These are phyloP conservation scores for Fusarium caatingaense DNA, from an alignment of 2,329 filamentous ascomycete genomes.

Conservation along the genomic window DNA sequence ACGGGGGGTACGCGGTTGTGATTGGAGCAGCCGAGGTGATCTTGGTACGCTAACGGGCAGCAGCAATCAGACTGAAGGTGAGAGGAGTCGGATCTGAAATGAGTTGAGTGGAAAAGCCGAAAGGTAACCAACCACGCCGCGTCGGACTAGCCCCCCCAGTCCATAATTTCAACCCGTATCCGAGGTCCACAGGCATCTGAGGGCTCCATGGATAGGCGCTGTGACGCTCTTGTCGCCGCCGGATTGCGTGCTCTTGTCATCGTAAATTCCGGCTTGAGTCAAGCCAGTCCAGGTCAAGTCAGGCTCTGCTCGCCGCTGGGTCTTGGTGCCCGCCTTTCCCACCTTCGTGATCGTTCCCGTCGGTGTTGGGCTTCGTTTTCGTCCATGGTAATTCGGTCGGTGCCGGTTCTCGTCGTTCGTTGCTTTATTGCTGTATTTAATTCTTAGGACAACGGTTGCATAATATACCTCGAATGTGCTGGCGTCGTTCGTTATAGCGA, in stretches of 20 bases:
- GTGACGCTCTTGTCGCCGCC: constrained; percentile 42
- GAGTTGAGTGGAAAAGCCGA: constrained; percentile 33
- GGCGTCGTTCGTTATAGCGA: neutral
- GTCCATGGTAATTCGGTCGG: constrained; percentile 27
- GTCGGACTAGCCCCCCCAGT: constrained; percentile 35
- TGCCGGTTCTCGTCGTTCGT: constrained; percentile 18
- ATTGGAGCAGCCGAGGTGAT: constrained; percentile 35
- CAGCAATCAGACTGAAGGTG: constrained; percentile 28
- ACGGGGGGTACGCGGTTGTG: constrained; percentile 34
- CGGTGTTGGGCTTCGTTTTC: constrained; percentile 35
- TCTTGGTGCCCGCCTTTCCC: constrained; percentile 35
- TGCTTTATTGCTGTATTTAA: neutral
- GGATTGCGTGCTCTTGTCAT: constrained; percentile 45
- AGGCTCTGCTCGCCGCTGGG: constrained; percentile 35
- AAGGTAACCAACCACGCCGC: constrained; percentile 41
- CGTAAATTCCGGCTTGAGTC: constrained; percentile 36
- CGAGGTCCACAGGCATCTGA: constrained; percentile 34
- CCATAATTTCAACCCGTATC: constrained; percentile 45
- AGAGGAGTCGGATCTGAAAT: constrained; percentile 32
- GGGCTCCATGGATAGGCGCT: constrained; percentile 40
- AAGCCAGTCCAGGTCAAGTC: constrained; percentile 39
- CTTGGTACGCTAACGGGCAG: constrained; percentile 27
- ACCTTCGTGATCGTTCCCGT: constrained; percentile 34
- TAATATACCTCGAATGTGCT: neutral
- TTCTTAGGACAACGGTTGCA: neutral